Conservation (phyloP, 805 yeast genomes). For the Wickerhamomyces bisporus region DNA sequence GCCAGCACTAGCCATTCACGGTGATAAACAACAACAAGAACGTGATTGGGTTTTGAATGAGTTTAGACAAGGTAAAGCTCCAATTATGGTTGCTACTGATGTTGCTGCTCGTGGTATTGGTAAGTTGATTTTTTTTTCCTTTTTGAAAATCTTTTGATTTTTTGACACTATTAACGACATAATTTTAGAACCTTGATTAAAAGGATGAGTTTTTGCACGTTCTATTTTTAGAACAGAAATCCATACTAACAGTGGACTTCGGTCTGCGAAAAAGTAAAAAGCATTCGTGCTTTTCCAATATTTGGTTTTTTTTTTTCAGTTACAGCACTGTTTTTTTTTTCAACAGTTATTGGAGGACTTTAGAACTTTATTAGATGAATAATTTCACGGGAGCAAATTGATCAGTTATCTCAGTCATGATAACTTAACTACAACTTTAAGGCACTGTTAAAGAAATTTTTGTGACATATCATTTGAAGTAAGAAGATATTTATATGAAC, state of each 20-base stretch:
- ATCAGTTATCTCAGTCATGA: neutral
- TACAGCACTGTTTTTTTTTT: neutral
- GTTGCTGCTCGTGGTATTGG: slow-evolving; percentile 99
- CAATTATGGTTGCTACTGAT: slow-evolving; percentile 98
- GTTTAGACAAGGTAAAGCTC: slow-evolving; percentile 88
- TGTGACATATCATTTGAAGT: no score
- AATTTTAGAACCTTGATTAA: slow-evolving; percentile 19
- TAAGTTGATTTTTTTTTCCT: slow-evolving; percentile 45
- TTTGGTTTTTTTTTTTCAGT: neutral
- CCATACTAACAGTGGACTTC: neutral
- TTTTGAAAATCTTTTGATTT: slow-evolving; percentile 1
- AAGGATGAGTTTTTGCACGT: neutral
- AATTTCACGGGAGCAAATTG: slow-evolving; percentile 1
- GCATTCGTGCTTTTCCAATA: neutral
- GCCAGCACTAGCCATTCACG: slow-evolving; percentile 98
- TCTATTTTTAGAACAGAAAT: neutral
- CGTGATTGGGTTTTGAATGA: slow-evolving; percentile 98
- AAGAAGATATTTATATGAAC: no score
- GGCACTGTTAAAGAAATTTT: neutral
- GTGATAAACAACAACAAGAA: slow-evolving; percentile 96
- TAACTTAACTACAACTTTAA: neutral
- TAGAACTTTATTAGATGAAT: neutral
- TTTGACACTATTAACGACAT: slow-evolving; percentile 15
- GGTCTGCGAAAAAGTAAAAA: no score
- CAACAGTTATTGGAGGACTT: neutral